Conservation (phyloP, 768 basidiomycete species). For the Boletales sp. region DNA sequence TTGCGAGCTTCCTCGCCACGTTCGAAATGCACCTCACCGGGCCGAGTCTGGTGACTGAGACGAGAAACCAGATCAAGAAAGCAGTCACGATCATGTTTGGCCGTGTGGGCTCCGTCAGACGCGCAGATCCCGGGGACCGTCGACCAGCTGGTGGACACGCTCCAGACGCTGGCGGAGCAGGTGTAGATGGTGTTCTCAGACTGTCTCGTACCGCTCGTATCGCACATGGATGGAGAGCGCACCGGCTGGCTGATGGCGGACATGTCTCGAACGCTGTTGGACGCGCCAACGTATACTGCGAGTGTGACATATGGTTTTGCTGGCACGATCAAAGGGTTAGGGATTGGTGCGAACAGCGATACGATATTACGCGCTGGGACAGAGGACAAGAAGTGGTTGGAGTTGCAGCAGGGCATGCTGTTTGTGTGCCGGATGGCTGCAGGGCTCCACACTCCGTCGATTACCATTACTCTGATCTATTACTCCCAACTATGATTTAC, state of each 20-base stretch:
- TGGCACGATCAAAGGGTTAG: constrained; percentile 88
- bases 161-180: constrained; percentile 92
- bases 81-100: constrained; percentile 94
- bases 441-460: no score
- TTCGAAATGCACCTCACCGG: no score
- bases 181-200: constrained; percentile 97
- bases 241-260: constrained; percentile 60
- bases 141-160: constrained; percentile 79
- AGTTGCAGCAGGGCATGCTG: constrained; percentile 89
- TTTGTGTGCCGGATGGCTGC: constrained; percentile 95
- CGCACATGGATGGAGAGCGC: constrained; percentile 49
- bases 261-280: constrained; percentile 73
- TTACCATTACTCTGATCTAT: no score
- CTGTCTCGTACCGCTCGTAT: constrained; percentile 85
- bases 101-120: constrained; percentile 77
- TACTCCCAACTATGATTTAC: no score
- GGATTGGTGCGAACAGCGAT: constrained; percentile 80
- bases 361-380: constrained; percentile 72
- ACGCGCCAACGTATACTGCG: constrained; percentile 81
- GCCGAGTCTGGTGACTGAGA: constrained; percentile 35
- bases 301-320: constrained; percentile 97
- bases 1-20: no score
- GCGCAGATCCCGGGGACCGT: constrained; percentile 77
- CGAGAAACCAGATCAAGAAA: constrained; percentile 87
- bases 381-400: constrained; percentile 87